phyloP scores from a whole-genome alignment of 768 basidiomycete genomes.

The Leucosporidium yakuticum region DNA sequence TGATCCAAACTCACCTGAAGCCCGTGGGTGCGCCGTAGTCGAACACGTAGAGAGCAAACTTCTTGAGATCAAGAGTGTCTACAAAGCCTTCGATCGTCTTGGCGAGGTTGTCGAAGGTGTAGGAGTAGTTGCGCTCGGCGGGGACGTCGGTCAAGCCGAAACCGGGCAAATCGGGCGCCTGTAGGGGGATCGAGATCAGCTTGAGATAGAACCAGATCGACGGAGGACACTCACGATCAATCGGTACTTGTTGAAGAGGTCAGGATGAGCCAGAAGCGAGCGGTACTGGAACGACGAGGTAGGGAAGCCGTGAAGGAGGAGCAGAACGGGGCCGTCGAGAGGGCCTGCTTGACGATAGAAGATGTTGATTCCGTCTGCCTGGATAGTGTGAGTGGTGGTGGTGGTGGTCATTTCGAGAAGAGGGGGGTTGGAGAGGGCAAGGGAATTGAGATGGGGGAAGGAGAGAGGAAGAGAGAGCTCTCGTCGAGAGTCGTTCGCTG shows the following conservation, averaged over 20 bases:
- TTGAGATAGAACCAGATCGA: too few relatives aligned
- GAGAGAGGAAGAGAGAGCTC: too few relatives aligned
- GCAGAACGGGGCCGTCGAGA: conserved; percentile 36
- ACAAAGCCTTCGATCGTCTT: conserved; percentile 48
- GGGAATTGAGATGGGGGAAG: too few relatives aligned
- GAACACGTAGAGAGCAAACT: conserved; percentile 51
- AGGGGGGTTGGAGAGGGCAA: too few relatives aligned
- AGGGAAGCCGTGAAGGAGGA: conserved; percentile 54
- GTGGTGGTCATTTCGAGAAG: background rate
- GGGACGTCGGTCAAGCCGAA: conserved; percentile 53
- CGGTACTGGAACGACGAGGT: conserved; percentile 52
- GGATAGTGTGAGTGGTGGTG: conserved; percentile 1
- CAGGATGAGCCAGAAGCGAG: conserved; percentile 46
- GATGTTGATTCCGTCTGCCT: conserved; percentile 30
- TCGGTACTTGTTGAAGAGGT: background rate
- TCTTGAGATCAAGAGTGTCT: conserved; percentile 45
- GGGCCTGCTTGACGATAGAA: conserved; percentile 50
- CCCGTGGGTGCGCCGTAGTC: conserved; percentile 49
- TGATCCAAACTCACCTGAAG: conserved; percentile 25
- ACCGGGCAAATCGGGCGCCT: conserved; percentile 54
- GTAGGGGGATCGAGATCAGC: conserved; percentile 41
- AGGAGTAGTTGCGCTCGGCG: conserved; percentile 40
- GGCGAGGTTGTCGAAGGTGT: conserved; percentile 47
- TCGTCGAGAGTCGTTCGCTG: too few relatives aligned
- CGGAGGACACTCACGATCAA: background rate